Percentiles rank a stretch among this genome's conserved stretches.
Conservation (phyloP, 805 yeast genomes). For the Myxozyma kluyveri region DNA sequence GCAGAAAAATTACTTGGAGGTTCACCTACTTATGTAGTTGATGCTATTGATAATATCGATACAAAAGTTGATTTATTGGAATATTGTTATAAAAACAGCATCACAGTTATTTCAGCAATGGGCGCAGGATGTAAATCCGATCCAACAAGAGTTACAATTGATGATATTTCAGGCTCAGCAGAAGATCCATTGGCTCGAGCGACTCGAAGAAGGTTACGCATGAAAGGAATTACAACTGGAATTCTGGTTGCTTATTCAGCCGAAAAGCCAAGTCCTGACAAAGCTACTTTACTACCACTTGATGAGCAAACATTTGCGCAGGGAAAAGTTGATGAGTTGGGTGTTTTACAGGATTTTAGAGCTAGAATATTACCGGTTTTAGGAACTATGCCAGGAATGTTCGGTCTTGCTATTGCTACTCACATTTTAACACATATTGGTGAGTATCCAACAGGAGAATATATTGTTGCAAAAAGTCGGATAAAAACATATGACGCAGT, state of each 20-base stretch:
- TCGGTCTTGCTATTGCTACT: constrained; percentile 87
- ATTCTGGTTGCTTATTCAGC: constrained; percentile 89
- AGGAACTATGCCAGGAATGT: constrained; percentile 96
- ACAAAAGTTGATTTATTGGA: constrained; percentile 90
- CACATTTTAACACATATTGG: constrained; percentile 73
- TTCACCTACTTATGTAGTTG: constrained; percentile 76
- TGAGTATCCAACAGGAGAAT: constrained; percentile 69
- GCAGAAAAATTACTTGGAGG: constrained; percentile 59
- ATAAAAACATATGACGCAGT: constrained; percentile 81
- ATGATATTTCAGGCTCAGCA: constrained; percentile 83
- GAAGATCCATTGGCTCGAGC: constrained; percentile 91
- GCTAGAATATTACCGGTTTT: constrained; percentile 92
- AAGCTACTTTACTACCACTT: constrained; percentile 82
- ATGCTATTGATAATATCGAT: constrained; percentile 94
- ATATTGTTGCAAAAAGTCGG: constrained; percentile 86
- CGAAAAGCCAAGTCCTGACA: constrained; percentile 94
- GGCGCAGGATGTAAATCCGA: constrained; percentile 98
- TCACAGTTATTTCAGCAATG: constrained; percentile 84
- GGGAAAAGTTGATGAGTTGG: constrained; percentile 81
- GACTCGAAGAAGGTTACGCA: constrained; percentile 78
- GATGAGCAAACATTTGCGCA: constrained; percentile 75
- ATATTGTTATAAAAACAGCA: constrained; percentile 57
- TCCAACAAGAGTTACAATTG: constrained; percentile 84
- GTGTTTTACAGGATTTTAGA: constrained; percentile 84
- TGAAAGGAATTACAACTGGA: constrained; percentile 69